A percentile compares a stretch with the other conserved stretches of the same genome.
phyloP scores from a whole-genome alignment of 352 stramenopile genomes.

The Phytophthora megakarya region DNA sequence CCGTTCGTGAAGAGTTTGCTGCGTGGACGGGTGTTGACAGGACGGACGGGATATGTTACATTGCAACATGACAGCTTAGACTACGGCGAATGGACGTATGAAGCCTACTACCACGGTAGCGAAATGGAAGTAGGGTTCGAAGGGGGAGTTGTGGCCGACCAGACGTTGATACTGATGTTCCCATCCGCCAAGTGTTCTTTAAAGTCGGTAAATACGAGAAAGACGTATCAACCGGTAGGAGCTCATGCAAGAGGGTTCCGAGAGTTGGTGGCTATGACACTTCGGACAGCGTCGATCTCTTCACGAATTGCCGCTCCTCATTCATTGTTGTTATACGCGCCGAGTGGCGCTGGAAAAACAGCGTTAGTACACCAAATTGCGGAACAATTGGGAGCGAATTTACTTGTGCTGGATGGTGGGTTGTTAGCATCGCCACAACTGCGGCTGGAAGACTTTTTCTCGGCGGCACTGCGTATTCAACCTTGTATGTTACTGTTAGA shows the following conservation, averaged over 20 bases:
- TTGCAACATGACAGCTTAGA: slow-evolving; percentile 55
- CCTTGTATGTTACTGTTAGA: slow-evolving; percentile 72
- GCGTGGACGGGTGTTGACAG: slow-evolving; percentile 43
- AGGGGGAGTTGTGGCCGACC: slow-evolving; percentile 54
- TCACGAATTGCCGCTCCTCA: slow-evolving; percentile 20
- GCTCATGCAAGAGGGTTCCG: slow-evolving; percentile 43
- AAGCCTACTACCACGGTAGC: slow-evolving; percentile 47
- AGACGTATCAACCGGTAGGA: slow-evolving; percentile 41
- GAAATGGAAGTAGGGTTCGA: slow-evolving; percentile 14
- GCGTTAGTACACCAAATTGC: slow-evolving; percentile 64
- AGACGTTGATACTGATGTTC: slow-evolving; percentile 67
- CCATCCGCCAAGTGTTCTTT: slow-evolving; percentile 39
- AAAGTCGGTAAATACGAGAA: background rate
- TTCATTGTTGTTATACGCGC: slow-evolving; percentile 67
- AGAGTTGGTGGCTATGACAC: slow-evolving; percentile 48
- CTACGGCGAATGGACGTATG: slow-evolving; percentile 67
- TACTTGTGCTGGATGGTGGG: slow-evolving; percentile 68
- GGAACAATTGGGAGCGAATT: slow-evolving; percentile 48
- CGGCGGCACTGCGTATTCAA: slow-evolving; percentile 70
- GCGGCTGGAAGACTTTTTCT: slow-evolving; percentile 68
- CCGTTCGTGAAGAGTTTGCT: slow-evolving; percentile 64
- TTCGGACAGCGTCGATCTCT: slow-evolving; percentile 7
- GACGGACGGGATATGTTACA: slow-evolving; percentile 31
- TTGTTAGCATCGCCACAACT: slow-evolving; percentile 60
- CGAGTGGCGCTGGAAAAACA: slow-evolving; percentile 76